phyloP scores from a whole-genome alignment of 306 rosid genomes.

The Purshia tridentata region DNA sequence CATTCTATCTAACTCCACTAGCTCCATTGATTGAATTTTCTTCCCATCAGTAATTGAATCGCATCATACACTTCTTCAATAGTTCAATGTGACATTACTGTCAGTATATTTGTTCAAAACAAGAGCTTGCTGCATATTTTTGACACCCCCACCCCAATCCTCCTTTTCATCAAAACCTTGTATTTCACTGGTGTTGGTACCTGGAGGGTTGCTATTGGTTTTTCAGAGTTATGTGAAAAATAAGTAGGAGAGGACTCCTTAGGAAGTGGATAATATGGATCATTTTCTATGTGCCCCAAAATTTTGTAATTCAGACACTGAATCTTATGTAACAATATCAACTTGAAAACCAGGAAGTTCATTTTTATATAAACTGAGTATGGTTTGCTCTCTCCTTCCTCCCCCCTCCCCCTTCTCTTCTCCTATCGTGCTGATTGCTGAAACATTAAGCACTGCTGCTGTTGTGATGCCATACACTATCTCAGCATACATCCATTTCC shows the following conservation, averaged over 20 bases:
- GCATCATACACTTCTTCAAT: not conserved
- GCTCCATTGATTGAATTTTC: not conserved
- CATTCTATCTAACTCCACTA: not conserved
- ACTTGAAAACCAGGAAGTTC: slow-evolving; percentile 1
- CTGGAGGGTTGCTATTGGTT: not conserved
- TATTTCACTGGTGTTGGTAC: not conserved
- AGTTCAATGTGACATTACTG: not conserved
- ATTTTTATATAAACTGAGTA: not conserved
- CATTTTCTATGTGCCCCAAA: not conserved
- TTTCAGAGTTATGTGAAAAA: not conserved
- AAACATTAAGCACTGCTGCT: not conserved
- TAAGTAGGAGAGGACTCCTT: not conserved
- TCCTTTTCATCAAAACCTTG: not conserved
- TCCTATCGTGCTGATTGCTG: not conserved
- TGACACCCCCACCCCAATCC: not conserved
- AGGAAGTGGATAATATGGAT: slow-evolving; percentile 12
- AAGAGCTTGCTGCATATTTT: not conserved
- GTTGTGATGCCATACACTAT: not conserved
- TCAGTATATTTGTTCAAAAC: not conserved
- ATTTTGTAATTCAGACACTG: not conserved
- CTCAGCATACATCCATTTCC: not conserved
- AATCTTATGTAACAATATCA: not conserved
- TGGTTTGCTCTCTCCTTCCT: too few relatives aligned
- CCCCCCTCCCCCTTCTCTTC: too few relatives aligned
- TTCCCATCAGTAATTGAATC: not conserved